Percentiles rank a stretch among this genome's conserved stretches.
phyloP scores from a whole-genome alignment of 148 eudicot species.

The Polygonum aviculare region DNA sequence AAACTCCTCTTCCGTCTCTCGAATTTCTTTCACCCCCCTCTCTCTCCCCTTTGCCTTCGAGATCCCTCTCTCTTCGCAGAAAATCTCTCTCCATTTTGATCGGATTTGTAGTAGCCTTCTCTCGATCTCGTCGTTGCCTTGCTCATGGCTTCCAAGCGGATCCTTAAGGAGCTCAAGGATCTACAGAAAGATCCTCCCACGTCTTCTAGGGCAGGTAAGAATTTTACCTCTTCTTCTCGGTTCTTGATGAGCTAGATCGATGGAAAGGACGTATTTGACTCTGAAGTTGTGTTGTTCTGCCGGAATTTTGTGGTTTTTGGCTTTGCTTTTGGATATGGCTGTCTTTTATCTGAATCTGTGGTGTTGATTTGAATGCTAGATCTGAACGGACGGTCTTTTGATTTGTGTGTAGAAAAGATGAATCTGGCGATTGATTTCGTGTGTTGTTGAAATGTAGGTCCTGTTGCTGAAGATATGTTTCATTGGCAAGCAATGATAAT shows the following conservation, averaged over 20 bases:
- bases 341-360: background rate
- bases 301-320: background rate
- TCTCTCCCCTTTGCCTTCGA: background rate
- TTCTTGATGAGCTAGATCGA: too few relatives aligned
- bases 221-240: background rate
- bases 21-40: background rate
- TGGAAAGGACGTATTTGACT: background rate
- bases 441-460: background rate
- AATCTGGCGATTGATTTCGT: slow-evolving; percentile 16
- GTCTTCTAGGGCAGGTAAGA: slow-evolving; percentile 64
- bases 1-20: background rate
- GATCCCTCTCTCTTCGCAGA: background rate
- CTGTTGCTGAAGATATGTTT: slow-evolving; percentile 18
- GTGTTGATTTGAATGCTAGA: too few relatives aligned
- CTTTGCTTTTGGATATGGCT: background rate
- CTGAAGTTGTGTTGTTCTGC: background rate
- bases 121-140: background rate
- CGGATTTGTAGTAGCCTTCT: too few relatives aligned
- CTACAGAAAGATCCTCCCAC: slow-evolving; percentile 77
- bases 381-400: background rate
- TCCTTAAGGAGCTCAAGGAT: slow-evolving; percentile 81
- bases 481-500: slow-evolving; percentile 18
- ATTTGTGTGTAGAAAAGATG: slow-evolving; percentile 17
- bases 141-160: slow-evolving; percentile 64
- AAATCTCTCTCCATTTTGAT: background rate